Evolutionary conservation across 2,329 filamentous ascomycete genomes (phyloP), one percentile per base, ranked within the genome.

Genomic region (Paraphoma chrysanthemicola): DNA sequence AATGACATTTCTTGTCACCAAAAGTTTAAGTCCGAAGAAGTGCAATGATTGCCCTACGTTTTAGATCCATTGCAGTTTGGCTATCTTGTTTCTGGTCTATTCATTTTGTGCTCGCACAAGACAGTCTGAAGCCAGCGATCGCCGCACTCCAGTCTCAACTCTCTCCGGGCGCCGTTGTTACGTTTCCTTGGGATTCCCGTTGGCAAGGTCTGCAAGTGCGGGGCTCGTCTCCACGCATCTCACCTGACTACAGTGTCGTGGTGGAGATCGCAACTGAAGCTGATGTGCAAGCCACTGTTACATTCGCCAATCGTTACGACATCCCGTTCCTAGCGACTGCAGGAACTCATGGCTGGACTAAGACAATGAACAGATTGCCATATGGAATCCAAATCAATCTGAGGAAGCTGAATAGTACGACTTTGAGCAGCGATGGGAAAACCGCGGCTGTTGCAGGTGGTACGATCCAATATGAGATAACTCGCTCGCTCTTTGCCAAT

Each of bases 271-370:
- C 59, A 1, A 64, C 60, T 0, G 63, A 67, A 38, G 23, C 48
- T 1, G 66, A 68, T 41, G 65, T 69, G 9, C 53, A 63, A 29
- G 44, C 28, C 3, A 62, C 54, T 1, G 54, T 67, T 0, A 14
- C 44, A 0, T 49, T 56, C 9, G 64, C 66, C 6, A 57, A 54
- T 50, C 48, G 46, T n/a, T 53, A 57, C 38, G 60, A 70, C 6
- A 67, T 78, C n/a, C 68, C 75, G 0, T 78, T 79, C 43, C 64
- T 79, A 3, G 74, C 71, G 12, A 71, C 71, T 1, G 72, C 73
- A 2, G 71, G 70, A 11, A 63, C 69, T 1, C 78, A 79, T 65
- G 72, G 75, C 0, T 76, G 66, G 55, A 60, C 63, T 1, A 67
- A 56, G 0, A 69, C 70, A 4, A 53, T 75, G 1, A 68, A 60